These are phyloP conservation scores for Leccinum subgranulosum DNA, from an alignment of 768 basidiomycete species.

Conservation along the genomic window DNA sequence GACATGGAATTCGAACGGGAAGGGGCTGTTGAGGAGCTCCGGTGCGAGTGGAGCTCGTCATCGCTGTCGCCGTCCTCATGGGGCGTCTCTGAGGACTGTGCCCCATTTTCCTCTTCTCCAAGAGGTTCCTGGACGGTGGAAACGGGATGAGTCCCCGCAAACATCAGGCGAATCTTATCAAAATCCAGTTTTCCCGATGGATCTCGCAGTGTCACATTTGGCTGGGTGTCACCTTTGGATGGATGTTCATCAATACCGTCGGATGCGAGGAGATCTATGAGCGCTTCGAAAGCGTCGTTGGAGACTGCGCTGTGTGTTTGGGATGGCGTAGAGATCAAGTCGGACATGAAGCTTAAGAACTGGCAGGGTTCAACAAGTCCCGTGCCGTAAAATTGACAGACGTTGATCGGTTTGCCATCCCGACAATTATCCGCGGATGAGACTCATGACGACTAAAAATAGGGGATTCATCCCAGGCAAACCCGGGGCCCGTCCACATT, in stretches of 20 bases:
- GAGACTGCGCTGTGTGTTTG: slow-evolving; percentile 16
- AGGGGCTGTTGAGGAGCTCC: slow-evolving; percentile 5
- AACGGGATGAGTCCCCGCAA: background rate
- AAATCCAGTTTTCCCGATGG: slow-evolving; percentile 30
- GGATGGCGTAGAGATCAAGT: slow-evolving; percentile 24
- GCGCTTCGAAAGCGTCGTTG: slow-evolving; percentile 23
- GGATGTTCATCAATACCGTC: slow-evolving; percentile 22
- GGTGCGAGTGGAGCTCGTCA: slow-evolving; percentile 12
- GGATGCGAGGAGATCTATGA: slow-evolving; percentile 31
- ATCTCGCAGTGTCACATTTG: slow-evolving; percentile 20
- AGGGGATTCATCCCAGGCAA: background rate
- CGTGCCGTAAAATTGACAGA: background rate
- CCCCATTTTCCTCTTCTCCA: background rate
- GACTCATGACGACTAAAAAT: background rate
- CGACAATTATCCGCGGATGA: too few species aligned
- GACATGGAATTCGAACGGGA: slow-evolving; percentile 17
- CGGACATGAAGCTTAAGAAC: slow-evolving; percentile 12
- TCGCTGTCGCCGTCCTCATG: slow-evolving; percentile 16
- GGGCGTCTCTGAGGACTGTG: background rate
- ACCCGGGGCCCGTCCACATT: background rate
- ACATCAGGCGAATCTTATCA: slow-evolving; percentile 30
- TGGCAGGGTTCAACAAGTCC: background rate
- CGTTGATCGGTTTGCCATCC: too few species aligned
- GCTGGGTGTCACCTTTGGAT: background rate
- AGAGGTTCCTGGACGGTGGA: background rate